Percentiles rank a stretch among this genome's conserved stretches.
These are phyloP conservation scores for Isabelozyma gotoi DNA, from an alignment of 805 yeast species.

Conservation along the genomic window DNA sequence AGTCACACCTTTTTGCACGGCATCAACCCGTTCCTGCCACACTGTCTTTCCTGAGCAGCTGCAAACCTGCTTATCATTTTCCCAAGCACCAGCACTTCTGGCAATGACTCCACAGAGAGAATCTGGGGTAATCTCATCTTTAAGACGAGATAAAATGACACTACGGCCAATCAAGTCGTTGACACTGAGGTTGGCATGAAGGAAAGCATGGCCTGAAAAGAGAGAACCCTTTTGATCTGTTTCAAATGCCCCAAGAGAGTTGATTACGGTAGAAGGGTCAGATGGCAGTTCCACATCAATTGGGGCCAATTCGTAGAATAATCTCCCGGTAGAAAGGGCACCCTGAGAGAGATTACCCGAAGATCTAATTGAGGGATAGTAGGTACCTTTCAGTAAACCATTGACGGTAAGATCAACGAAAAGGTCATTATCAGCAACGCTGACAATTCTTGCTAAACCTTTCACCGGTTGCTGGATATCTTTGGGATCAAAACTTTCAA, in stretches of 20 bases:
- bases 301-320: conserved; percentile 46
- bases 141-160: conserved; percentile 44
- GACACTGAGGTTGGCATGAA: conserved; percentile 47
- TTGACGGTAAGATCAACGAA: conserved; percentile 77
- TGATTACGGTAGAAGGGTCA: conserved; percentile 23
- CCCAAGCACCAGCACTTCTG: conserved; percentile 96
- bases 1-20: conserved; percentile 56
- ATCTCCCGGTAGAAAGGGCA: conserved; percentile 61
- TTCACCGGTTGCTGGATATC: conserved; percentile 61
- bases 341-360: conserved; percentile 79
- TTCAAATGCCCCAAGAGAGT: conserved; percentile 33
- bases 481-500: conserved; percentile 64
- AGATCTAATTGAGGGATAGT: conserved; percentile 65
- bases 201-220: conserved; percentile 36
- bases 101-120: conserved; percentile 86
- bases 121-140: conserved; percentile 39
- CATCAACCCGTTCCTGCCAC: conserved; percentile 92
- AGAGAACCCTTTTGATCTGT: conserved; percentile 8
- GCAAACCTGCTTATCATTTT: conserved; percentile 89
- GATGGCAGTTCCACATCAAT: conserved; percentile 29
- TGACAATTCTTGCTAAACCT: conserved; percentile 84
- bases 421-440: conserved; percentile 52
- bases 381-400: conserved; percentile 65
- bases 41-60: conserved; percentile 93
- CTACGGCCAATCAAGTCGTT: conserved; percentile 72